Evolutionary conservation across 306 rosid genomes (phyloP).

Genomic region (Inga laurina): DNA sequence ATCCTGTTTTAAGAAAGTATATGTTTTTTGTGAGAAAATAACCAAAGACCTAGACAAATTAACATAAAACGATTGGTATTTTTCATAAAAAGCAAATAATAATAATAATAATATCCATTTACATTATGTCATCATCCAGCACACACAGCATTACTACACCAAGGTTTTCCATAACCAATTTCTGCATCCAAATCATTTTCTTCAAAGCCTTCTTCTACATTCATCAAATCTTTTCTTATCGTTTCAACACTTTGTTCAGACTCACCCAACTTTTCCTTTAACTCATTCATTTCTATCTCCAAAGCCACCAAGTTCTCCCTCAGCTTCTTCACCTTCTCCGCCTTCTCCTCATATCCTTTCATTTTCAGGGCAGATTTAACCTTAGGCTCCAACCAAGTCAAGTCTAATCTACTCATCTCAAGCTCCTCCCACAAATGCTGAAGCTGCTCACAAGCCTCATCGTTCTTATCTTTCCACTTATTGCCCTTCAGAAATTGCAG

Average conservation of each 20-base stretch:
- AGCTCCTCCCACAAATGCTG: slow-evolving; percentile 4
- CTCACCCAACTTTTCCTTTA: background rate
- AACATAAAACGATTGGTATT: too few relatives aligned
- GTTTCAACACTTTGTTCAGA: background rate
- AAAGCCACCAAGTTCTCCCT: background rate
- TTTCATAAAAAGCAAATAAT: too few relatives aligned
- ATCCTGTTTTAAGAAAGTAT: too few relatives aligned
- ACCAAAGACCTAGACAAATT: too few relatives aligned
- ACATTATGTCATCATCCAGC: background rate
- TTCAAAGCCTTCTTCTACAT: background rate
- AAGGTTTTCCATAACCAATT: slow-evolving; percentile 1
- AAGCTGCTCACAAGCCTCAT: background rate
- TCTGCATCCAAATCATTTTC: slow-evolving; percentile 5
- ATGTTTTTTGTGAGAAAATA: too few relatives aligned
- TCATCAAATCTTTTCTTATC: background rate
- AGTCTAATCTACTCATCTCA: background rate
- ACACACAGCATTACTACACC: background rate
- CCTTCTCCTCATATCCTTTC: background rate
- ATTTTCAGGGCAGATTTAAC: background rate
- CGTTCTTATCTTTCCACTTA: background rate
- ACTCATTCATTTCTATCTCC: background rate
- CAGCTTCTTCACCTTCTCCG: background rate
- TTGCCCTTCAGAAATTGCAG: background rate
- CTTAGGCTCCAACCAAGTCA: background rate
- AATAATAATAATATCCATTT: too few relatives aligned